Evolutionary conservation across 768 basidiomycete species (phyloP).

Genomic region (Podaxis sp.): DNA sequence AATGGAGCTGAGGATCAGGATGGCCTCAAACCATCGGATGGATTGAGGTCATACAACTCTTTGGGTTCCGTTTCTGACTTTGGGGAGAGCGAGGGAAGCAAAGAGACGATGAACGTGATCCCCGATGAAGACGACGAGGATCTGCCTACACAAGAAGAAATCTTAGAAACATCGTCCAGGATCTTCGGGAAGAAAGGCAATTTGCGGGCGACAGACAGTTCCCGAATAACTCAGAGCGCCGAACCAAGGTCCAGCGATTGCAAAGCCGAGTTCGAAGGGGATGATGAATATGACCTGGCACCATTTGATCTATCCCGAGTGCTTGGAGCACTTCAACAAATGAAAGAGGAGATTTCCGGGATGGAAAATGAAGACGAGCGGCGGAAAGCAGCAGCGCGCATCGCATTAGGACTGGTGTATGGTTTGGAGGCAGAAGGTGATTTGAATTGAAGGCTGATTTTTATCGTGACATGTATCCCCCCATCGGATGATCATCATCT

Average conservation of each 20-base stretch:
- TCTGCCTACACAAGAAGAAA: constrained; percentile 46
- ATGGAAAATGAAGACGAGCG: constrained; percentile 62
- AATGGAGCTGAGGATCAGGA: constrained; percentile 9
- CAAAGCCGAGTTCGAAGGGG: constrained; percentile 14
- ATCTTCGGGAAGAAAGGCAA: constrained; percentile 39
- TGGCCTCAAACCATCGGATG: constrained; percentile 9
- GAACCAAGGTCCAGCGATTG: not conserved
- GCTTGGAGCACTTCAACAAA: constrained; percentile 54
- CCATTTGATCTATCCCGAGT: constrained; percentile 62
- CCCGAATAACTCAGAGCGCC: not conserved
- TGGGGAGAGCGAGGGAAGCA: constrained; percentile 23
- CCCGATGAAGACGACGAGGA: constrained; percentile 22
- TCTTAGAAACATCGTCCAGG: constrained; percentile 39
- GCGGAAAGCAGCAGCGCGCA: constrained; percentile 63
- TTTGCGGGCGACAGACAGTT: not conserved
- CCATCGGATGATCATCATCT: not conserved
- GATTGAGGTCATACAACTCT: constrained; percentile 37
- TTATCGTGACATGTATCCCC: not conserved
- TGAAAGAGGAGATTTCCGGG: constrained; percentile 70
- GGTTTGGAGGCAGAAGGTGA: constrained; percentile 39
- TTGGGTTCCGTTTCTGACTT: constrained; percentile 60
- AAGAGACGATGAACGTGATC: not conserved
- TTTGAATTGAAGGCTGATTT: not conserved
- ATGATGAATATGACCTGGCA: constrained; percentile 33
- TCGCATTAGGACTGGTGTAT: constrained; percentile 70